A percentile compares a stretch with the other conserved stretches of the same genome.
These are phyloP conservation scores for Carex scoparia DNA, from an alignment of 176 grass and related monocot species.

Conservation along the genomic window DNA sequence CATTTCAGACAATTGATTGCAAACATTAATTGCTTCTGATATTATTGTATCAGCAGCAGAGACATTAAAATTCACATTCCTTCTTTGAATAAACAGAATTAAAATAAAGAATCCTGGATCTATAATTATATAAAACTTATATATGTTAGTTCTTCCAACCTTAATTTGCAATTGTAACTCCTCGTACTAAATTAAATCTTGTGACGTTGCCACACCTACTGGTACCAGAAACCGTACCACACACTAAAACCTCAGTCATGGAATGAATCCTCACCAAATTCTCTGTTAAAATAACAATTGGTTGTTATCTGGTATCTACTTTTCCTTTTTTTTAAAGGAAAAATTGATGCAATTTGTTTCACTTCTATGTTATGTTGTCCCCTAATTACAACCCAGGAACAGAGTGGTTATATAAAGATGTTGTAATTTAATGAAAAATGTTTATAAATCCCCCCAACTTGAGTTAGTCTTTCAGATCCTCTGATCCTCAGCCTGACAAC, in stretches of 20 bases:
- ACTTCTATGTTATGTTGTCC: not conserved
- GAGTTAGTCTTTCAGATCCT: too few species aligned
- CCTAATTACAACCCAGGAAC: not conserved
- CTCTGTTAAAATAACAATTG: not conserved
- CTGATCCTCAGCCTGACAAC: too few species aligned
- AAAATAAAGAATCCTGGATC: not conserved
- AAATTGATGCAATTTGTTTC: not conserved
- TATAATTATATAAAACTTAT: not conserved
- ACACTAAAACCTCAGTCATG: not conserved
- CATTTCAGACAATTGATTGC: not conserved
- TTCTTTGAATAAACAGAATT: not conserved
- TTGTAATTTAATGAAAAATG: not conserved
- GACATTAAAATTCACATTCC: too few species aligned
- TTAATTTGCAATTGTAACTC: not conserved
- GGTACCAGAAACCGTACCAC: conserved; percentile 12
- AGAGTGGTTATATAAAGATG: not conserved
- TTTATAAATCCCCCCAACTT: too few species aligned
- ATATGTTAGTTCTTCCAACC: not conserved
- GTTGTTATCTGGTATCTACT: too few species aligned
- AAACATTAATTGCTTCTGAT: not conserved
- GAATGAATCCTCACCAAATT: not conserved
- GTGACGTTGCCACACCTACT: not conserved
- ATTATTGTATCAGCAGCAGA: not conserved
- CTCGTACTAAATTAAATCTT: conserved; percentile 1
- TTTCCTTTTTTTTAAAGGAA: too few species aligned